Evolutionary conservation across 768 basidiomycete genomes (phyloP).

Genomic region (Lyophyllum atratum): DNA sequence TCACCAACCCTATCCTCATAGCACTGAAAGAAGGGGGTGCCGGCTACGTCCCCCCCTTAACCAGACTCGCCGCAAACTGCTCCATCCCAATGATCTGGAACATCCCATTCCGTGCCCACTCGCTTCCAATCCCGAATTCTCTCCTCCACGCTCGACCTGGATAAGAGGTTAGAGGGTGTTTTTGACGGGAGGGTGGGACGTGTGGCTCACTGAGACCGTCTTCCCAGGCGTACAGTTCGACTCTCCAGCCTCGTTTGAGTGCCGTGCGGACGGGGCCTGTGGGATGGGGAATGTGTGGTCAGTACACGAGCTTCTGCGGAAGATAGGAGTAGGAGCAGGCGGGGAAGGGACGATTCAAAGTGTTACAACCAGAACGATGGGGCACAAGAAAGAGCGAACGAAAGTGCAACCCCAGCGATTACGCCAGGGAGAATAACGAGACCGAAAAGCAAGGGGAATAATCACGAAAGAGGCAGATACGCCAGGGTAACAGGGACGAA

Average conservation of each 20-base stretch:
- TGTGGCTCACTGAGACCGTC: conserved; percentile 78
- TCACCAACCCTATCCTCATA: not conserved
- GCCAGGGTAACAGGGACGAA: no score
- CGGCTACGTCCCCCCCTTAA: conserved; percentile 38
- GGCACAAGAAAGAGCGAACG: no score
- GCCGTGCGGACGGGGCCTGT: conserved; percentile 78
- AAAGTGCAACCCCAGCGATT: no score
- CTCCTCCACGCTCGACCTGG: conserved; percentile 67
- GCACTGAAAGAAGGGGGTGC: not conserved
- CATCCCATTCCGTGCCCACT: conserved; percentile 48
- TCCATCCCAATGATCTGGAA: conserved; percentile 68
- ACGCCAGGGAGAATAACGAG: no score
- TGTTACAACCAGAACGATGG: no score
- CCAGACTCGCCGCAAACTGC: conserved; percentile 61
- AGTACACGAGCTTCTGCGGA: not conserved
- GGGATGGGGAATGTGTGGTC: not conserved
- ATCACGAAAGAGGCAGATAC: no score
- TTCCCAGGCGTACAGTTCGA: conserved; percentile 95
- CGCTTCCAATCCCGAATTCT: conserved; percentile 63
- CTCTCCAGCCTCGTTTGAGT: conserved; percentile 86
- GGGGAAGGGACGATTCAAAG: no score
- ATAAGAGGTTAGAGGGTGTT: not conserved
- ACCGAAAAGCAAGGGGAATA: no score
- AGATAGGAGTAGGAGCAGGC: no score
- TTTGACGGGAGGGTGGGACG: conserved; percentile 15